These are phyloP conservation scores for Plasmodium malariae DNA, from an alignment of 169 alveolate genomes.

Conservation along the genomic window DNA sequence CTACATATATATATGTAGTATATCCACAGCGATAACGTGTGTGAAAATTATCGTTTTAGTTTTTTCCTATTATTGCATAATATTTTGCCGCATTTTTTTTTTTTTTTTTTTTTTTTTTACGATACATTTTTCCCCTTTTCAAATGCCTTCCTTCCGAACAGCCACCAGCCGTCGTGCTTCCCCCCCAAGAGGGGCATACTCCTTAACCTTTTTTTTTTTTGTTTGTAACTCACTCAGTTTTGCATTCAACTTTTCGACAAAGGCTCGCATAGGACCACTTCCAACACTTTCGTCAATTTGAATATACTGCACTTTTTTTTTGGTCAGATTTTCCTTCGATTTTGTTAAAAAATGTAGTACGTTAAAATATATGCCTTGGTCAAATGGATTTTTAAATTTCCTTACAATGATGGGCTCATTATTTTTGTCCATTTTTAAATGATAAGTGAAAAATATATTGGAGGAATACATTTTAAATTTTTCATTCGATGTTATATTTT, in stretches of 20 bases:
- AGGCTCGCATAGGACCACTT: constrained; percentile 14
- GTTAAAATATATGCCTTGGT: constrained; percentile 18
- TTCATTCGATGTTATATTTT: constrained; percentile 71
- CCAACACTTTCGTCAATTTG: constrained; percentile 12
- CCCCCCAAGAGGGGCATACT: too few relatives aligned
- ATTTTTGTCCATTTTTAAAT: constrained; percentile 39
- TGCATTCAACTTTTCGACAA: constrained; percentile 45
- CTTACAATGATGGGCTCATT: constrained; percentile 51
- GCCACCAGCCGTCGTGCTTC: too few relatives aligned
- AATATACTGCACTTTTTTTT: constrained; percentile 19
- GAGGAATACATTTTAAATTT: constrained; percentile 46
- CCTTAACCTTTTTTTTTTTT: constrained; percentile 1
- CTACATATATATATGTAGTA: not conserved
- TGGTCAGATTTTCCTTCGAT: constrained; percentile 14
- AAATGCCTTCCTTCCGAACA: not conserved
- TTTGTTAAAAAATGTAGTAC: constrained; percentile 43
- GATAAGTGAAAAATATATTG: constrained; percentile 39
- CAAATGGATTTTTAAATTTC: constrained; percentile 67
- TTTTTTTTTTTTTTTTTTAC: not conserved
- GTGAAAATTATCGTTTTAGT: too few relatives aligned
- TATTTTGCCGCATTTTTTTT: too few relatives aligned
- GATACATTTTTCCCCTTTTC: not conserved
- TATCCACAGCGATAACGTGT: too few relatives aligned
- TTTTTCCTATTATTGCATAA: too few relatives aligned
- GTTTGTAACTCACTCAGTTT: not conserved